Conservation (phyloP, 2,329 filamentous ascomycete species). For the Diaporthe humulicola region DNA sequence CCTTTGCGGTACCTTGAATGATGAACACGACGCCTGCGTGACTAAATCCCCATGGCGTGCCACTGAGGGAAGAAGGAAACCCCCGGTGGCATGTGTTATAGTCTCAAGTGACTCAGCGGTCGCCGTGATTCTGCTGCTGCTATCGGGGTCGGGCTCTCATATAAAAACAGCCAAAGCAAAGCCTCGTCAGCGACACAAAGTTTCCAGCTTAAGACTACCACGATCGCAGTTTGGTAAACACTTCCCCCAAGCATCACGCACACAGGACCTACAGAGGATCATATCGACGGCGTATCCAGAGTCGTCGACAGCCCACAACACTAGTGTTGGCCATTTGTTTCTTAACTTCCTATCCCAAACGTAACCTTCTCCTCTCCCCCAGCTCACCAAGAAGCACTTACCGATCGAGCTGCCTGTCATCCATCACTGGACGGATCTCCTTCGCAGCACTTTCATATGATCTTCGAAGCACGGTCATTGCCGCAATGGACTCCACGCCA, state of each 20-base stretch:
- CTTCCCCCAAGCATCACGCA: no score
- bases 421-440: not conserved
- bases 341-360: not conserved
- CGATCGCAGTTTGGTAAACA: not conserved
- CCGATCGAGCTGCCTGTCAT: no score
- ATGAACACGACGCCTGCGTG: not conserved
- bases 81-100: no score
- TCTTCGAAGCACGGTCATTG: not conserved
- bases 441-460: no score
- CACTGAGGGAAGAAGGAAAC: not conserved
- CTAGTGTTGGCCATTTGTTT: not conserved
- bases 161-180: not conserved
- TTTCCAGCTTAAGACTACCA: not conserved
- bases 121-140: not conserved
- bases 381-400: not conserved
- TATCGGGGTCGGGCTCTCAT: not conserved
- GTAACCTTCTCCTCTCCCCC: not conserved
- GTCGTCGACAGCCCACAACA: not conserved
- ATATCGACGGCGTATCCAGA: accelerated
- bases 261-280: not conserved
- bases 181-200: not conserved
- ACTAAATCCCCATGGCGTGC: not conserved
- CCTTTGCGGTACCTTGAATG: not conserved
- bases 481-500: not conserved
- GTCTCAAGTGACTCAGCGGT: not conserved